These are phyloP conservation scores for Fimicolochytrium jonesii DNA, from an alignment of 192 early-diverging fungal genomes.

Conservation along the genomic window DNA sequence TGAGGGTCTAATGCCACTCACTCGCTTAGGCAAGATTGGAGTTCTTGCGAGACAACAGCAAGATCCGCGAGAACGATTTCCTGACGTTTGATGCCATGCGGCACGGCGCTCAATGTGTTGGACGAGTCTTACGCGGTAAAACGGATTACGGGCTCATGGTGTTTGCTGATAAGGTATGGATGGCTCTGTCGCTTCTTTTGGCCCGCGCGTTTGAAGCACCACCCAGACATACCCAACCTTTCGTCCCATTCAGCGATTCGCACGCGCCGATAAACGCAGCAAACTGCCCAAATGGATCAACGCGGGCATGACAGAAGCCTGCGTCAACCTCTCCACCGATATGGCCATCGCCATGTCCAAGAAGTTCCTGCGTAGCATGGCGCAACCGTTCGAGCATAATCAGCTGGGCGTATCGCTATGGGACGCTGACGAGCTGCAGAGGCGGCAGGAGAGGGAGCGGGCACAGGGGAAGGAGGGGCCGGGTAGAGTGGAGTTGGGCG, in stretches of 20 bases:
- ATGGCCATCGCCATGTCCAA: constrained; percentile 90
- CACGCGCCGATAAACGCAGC: constrained; percentile 85
- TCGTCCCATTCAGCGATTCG: constrained; percentile 85
- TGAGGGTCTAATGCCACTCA: no score
- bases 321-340: constrained; percentile 91
- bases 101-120: constrained; percentile 99
- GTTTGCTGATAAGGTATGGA: constrained; percentile 88
- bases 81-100: constrained; percentile 98
- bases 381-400: constrained; percentile 83
- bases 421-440: constrained; percentile 21
- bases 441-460: constrained; percentile 19
- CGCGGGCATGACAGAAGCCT: constrained; percentile 80
- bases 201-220: neutral
- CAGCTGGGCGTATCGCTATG: constrained; percentile 76
- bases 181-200: no score
- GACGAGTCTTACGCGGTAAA: constrained; percentile 94
- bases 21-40: constrained; percentile 90
- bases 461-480: neutral
- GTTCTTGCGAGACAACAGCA: constrained; percentile 87
- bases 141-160: constrained; percentile 99
- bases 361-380: constrained; percentile 93
- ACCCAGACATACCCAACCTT: neutral
- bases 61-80: constrained; percentile 98
- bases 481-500: constrained; percentile 3
- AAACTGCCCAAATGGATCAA: constrained; percentile 98